These are phyloP conservation scores for Carex myosuroides DNA, from an alignment of 176 grass and related monocot genomes.

Conservation along the genomic window DNA sequence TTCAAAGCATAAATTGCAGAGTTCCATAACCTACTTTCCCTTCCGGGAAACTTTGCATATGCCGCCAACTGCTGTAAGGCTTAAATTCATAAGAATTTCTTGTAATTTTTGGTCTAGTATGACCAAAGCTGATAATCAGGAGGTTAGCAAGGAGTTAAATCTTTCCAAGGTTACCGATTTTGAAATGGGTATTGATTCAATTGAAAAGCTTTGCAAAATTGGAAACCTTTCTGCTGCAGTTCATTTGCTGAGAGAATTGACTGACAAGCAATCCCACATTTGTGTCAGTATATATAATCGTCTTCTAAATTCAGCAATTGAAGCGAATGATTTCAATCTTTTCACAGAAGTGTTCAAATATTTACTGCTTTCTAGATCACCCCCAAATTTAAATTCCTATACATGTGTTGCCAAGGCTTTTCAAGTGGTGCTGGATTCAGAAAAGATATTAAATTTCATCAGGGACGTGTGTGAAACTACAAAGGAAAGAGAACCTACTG, in stretches of 20 bases:
- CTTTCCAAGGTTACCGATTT: not conserved
- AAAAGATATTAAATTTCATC: conserved; percentile 48
- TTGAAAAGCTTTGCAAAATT: conserved; percentile 54
- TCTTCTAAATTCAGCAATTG: conserved; percentile 37
- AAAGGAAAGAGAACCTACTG: conserved; percentile 39
- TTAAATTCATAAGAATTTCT: conserved; percentile 13
- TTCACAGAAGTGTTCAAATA: conserved; percentile 69
- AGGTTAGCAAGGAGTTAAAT: conserved; percentile 3
- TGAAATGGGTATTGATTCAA: conserved; percentile 1
- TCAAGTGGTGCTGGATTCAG: conserved; percentile 34
- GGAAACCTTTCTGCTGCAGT: conserved; percentile 38
- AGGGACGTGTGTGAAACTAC: conserved; percentile 64
- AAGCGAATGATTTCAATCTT: conserved; percentile 39
- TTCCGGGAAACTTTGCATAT: not conserved
- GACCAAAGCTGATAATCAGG: conserved; percentile 2
- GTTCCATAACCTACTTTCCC: not conserved
- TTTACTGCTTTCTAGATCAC: conserved; percentile 53
- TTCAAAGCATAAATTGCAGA: not conserved
- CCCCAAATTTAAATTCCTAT: conserved; percentile 63
- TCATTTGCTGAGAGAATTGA: conserved; percentile 35
- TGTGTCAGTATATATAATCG: conserved; percentile 36
- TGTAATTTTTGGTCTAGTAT: not conserved
- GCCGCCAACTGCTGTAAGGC: not conserved
- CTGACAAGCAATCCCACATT: conserved; percentile 28
- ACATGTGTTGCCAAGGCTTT: conserved; percentile 56